Evolutionary conservation across 2,329 filamentous ascomycete genomes (phyloP).

Genomic region (Penicillium sp.): DNA sequence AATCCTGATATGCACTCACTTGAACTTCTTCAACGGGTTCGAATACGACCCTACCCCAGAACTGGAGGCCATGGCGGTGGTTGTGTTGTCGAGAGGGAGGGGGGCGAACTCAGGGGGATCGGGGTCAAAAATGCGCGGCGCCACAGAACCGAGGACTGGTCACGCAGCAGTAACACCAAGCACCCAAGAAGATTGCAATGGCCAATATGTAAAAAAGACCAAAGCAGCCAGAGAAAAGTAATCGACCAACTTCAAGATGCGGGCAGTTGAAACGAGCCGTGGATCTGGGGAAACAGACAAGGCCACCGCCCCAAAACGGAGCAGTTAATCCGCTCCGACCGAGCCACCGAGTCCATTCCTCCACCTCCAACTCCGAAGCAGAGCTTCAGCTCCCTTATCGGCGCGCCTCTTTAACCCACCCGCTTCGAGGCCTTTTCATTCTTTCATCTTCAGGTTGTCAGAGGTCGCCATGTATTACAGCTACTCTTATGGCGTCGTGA

Average conservation of each 20-base stretch:
- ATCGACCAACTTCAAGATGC: slow-evolving; percentile 14
- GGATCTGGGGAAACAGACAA: slow-evolving; percentile 38
- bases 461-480: slow-evolving; percentile 68
- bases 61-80: slow-evolving; percentile 74
- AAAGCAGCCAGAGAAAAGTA: slow-evolving; percentile 15
- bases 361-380: slow-evolving; percentile 24
- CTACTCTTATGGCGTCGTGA: slow-evolving; percentile 73
- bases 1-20: slow-evolving; percentile 62
- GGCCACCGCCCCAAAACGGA: slow-evolving; percentile 27
- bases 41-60: slow-evolving; percentile 84
- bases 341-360: slow-evolving; percentile 32
- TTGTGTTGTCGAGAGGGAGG: slow-evolving; percentile 24
- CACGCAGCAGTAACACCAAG: slow-evolving; percentile 7
- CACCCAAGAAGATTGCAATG: slow-evolving; percentile 9
- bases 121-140: slow-evolving; percentile 2
- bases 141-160: slow-evolving; percentile 8
- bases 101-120: slow-evolving; percentile 42
- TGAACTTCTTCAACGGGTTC: slow-evolving; percentile 99
- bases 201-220: slow-evolving; percentile 1
- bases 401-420: slow-evolving; percentile 17
- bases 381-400: slow-evolving; percentile 31
- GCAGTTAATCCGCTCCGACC: slow-evolving; percentile 44
- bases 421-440: slow-evolving; percentile 28
- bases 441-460: slow-evolving; percentile 33
- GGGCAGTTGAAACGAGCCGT: slow-evolving; percentile 25